Base-by-base conservation (phyloP, 805 yeast genomes). In the Lachancea lanzarotensis region DNA sequence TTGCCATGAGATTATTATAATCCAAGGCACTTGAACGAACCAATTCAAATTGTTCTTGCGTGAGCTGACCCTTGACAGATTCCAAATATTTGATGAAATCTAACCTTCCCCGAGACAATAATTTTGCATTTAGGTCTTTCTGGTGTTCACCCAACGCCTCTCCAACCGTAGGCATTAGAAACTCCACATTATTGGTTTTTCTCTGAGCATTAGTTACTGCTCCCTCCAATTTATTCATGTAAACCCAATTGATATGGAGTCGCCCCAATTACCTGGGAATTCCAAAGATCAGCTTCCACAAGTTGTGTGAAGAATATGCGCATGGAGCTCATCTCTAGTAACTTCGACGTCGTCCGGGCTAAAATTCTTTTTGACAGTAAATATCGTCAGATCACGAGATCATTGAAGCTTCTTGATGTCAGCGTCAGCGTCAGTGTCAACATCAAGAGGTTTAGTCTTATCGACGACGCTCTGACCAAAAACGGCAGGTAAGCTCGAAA, bases 31-130 rank as follows among this genome's bases (percentile, higher is more conserved):
- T 50, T 17, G 55, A 49, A 30, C 48, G 46, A 7, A 63, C 50
- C 26, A 60, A 36, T 30, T 59, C 62, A 40, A 55, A 63, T 12
- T 53, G 46, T 10, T 52, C 53, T 29, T 60, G 61, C 2, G 58
- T 50, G 35, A 62, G 45, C 45, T 54, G 59, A 13, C 63, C 60
- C 26, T 53, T 55, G 9, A 56, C 45, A 2, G 56, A 46, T 15
- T 49, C 52, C 37, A 50, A 55, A 32, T 49, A 55, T 30, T 46
- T 52, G 2, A 48, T 18, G n/a, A 57, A 39, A 35, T 54, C 59
- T 30, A 47, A 33, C 32, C 55, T 54, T 18, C 63, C 66, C 19
- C 52, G 40, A 32, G 53, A 51, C 33, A 60, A 37, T 27, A 56
- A 38, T 1, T 51, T 54, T 19, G 38, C 17, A 36, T 56, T 46